A percentile compares a stretch with the other conserved stretches of the same genome.
Conservation (phyloP, 331 rosid genomes). For the Malus hybrid region DNA sequence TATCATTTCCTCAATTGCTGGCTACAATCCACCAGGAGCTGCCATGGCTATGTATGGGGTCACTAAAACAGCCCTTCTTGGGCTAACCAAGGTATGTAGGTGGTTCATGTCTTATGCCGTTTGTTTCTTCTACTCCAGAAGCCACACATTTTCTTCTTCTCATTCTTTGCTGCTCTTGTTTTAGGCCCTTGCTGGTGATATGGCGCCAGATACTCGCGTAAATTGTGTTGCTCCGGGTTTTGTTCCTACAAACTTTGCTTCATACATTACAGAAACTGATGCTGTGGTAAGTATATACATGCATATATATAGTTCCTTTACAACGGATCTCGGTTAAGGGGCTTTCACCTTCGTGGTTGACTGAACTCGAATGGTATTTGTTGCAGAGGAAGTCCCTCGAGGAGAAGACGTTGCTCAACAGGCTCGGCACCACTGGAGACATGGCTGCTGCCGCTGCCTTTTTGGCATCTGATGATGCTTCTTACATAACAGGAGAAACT, state of each 20-base stretch:
- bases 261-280: conserved; percentile 37
- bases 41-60: conserved; percentile 94
- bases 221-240: conserved; percentile 97
- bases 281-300: conserved; percentile 33
- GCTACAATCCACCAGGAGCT: conserved; percentile 46
- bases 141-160: conserved; percentile 3
- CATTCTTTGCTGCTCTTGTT: conserved; percentile 10
- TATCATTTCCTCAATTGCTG: conserved; percentile 75
- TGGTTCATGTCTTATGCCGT: not conserved
- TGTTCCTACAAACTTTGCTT: conserved; percentile 87
- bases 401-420: conserved; percentile 48
- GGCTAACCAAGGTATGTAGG: conserved; percentile 69
- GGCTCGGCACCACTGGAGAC: conserved; percentile 87
- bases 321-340: not conserved
- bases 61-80: conserved; percentile 93
- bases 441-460: conserved; percentile 89
- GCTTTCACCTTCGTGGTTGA: not conserved
- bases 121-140: conserved; percentile 2
- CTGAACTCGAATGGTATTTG: conserved; percentile 11
- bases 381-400: conserved; percentile 57
- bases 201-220: conserved; percentile 86
- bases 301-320: not conserved
- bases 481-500: conserved; percentile 95
- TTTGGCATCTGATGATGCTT: conserved; percentile 83
- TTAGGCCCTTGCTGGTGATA: conserved; percentile 79